These are phyloP conservation scores for Plectosphaerella cucumerina DNA, from an alignment of 2,329 filamentous ascomycete genomes.

Conservation along the genomic window DNA sequence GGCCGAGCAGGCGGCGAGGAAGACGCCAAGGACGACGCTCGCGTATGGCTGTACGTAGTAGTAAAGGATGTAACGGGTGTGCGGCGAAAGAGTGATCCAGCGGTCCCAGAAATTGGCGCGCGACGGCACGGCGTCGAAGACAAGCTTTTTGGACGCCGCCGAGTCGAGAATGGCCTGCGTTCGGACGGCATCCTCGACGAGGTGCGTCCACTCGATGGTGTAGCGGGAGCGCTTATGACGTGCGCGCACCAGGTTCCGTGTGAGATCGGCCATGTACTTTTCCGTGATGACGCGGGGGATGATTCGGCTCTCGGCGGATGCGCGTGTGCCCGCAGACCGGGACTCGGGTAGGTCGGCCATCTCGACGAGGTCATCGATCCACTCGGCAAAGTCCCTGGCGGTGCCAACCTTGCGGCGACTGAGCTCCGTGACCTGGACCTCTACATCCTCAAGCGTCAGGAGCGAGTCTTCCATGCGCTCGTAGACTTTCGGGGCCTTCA, in stretches of 20 bases:
- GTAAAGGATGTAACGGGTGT: conserved; percentile 74
- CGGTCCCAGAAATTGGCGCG: conserved; percentile 50
- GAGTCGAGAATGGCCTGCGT: conserved; percentile 83
- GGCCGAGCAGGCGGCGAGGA: conserved; percentile 71
- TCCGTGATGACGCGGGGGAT: conserved; percentile 85
- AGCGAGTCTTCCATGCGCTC: conserved; percentile 86
- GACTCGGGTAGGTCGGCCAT: conserved; percentile 66
- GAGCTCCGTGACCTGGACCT: conserved; percentile 75
- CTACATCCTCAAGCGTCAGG: conserved; percentile 73
- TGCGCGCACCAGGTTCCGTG: conserved; percentile 74
- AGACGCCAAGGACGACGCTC: conserved; percentile 58
- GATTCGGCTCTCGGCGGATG: conserved; percentile 37
- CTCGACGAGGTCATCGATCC: conserved; percentile 93
- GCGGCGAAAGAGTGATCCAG: conserved; percentile 67
- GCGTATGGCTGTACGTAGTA: conserved; percentile 68
- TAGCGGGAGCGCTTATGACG: conserved; percentile 81
- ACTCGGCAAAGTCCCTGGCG: conserved; percentile 74
- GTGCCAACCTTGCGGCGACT: conserved; percentile 76
- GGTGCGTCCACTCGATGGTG: conserved; percentile 76
- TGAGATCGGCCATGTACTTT: conserved; percentile 87
- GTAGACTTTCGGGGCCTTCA: conserved; percentile 73
- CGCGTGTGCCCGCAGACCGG: conserved; percentile 29
- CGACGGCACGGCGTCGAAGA: conserved; percentile 61
- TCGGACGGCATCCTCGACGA: conserved; percentile 70
- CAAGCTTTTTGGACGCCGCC: conserved; percentile 72